Conservation (phyloP, 2,329 filamentous ascomycete species). For the Rugonectria rugulosa region DNA sequence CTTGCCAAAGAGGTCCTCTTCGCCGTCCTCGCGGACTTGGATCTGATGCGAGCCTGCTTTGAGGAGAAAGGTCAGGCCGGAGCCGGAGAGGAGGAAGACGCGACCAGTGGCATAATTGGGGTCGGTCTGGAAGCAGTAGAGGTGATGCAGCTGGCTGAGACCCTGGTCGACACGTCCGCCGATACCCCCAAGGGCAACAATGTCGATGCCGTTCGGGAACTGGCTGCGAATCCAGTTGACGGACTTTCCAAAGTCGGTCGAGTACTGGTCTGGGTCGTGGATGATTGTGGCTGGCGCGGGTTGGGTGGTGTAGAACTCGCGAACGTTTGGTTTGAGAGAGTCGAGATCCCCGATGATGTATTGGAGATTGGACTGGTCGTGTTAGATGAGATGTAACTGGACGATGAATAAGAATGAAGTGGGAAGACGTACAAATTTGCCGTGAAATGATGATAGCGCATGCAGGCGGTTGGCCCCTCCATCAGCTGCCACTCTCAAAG, state of each 20-base stretch:
- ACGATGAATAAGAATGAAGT: neutral
- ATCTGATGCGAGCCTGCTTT: slow-evolving; percentile 73
- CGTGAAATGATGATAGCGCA: slow-evolving; percentile 51
- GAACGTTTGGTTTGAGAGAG: slow-evolving; percentile 71
- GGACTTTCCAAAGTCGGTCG: slow-evolving; percentile 91
- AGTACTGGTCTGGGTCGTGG: slow-evolving; percentile 80
- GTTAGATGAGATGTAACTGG: slow-evolving; percentile 4
- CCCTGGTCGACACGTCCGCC: slow-evolving; percentile 94
- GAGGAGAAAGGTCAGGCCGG: slow-evolving; percentile 85
- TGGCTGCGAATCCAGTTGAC: slow-evolving; percentile 63
- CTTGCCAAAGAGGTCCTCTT: slow-evolving; percentile 69
- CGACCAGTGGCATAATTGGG: slow-evolving; percentile 59
- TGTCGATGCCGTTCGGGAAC: slow-evolving; percentile 55
- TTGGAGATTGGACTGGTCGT: slow-evolving; percentile 64
- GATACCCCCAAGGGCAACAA: slow-evolving; percentile 85
- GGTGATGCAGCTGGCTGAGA: slow-evolving; percentile 85
- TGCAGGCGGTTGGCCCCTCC: slow-evolving; percentile 85
- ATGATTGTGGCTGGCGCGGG: slow-evolving; percentile 64
- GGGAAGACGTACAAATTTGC: slow-evolving; percentile 50
- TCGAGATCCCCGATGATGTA: slow-evolving; percentile 91
- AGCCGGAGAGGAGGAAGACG: slow-evolving; percentile 82
- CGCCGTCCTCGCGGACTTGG: slow-evolving; percentile 62
- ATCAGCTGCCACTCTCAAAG: slow-evolving; percentile 81
- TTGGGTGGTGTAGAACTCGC: slow-evolving; percentile 70
- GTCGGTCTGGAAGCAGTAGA: slow-evolving; percentile 70